Percentiles rank a stretch among this genome's conserved stretches.
Conservation (phyloP, 768 basidiomycete species). For the Artomyces pyxidatus region DNA sequence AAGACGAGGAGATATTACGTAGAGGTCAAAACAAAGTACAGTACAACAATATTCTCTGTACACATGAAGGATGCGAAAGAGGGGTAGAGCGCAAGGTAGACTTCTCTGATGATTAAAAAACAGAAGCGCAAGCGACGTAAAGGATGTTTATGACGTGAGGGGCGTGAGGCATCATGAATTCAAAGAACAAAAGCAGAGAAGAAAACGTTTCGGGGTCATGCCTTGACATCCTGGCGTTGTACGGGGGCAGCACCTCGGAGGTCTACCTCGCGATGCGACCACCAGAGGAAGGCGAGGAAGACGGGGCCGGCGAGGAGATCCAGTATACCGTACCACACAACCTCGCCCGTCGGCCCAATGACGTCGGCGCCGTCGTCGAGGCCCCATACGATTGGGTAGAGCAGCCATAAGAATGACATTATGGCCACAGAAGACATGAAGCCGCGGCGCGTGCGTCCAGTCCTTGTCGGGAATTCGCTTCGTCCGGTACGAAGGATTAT, state of each 20-base stretch:
- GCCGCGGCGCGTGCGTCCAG: slow-evolving; percentile 21
- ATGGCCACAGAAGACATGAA: slow-evolving; percentile 30
- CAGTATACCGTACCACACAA: slow-evolving; percentile 48
- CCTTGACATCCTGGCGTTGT: background rate
- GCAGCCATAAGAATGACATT: slow-evolving; percentile 42
- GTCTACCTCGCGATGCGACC: slow-evolving; percentile 3
- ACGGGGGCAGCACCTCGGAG: background rate
- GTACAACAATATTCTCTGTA: no score
- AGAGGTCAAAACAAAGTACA: no score
- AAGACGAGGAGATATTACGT: no score
- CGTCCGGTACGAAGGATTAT: background rate
- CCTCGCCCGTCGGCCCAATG: slow-evolving; percentile 43
- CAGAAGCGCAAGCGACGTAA: no score
- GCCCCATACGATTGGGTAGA: slow-evolving; percentile 55
- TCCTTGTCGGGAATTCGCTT: slow-evolving; percentile 15
- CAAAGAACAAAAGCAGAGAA: no score
- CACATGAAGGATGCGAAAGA: no score
- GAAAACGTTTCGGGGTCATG: no score
- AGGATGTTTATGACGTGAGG: no score
- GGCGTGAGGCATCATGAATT: no score
- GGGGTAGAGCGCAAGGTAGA: no score
- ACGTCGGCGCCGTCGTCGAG: slow-evolving; percentile 43
- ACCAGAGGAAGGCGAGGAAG: slow-evolving; percentile 23
- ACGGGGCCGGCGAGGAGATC: slow-evolving; percentile 33
- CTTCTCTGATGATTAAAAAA: no score